Percentiles rank a stretch among this genome's conserved stretches.
phyloP scores from a whole-genome alignment of 202 grass and related monocot species.

The Eragrostis tef region DNA sequence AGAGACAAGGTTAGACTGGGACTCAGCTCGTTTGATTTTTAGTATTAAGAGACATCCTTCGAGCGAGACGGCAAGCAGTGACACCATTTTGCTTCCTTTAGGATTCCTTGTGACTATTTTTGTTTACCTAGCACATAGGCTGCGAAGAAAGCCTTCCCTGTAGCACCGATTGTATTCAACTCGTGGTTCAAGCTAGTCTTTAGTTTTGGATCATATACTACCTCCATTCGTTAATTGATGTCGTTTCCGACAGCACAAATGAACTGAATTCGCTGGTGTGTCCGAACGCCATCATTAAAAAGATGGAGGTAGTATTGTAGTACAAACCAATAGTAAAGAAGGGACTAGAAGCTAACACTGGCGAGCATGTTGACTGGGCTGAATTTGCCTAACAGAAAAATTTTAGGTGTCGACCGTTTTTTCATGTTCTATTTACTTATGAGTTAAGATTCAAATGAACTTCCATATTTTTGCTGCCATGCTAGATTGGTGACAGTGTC shows the following conservation, averaged over 20 bases:
- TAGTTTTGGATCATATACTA: not conserved
- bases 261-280: too few relatives aligned
- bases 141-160: not conserved
- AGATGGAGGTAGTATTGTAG: too few relatives aligned
- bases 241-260: too few relatives aligned
- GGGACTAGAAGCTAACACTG: not conserved
- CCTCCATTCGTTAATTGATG: too few relatives aligned
- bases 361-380: not conserved
- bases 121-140: not conserved
- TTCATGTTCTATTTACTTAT: not conserved
- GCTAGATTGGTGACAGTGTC: not conserved
- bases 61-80: not conserved
- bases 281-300: too few relatives aligned
- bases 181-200: not conserved
- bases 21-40: not conserved
- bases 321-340: not conserved
- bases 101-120: not conserved
- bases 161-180: not conserved
- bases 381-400: not conserved
- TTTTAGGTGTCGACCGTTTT: not conserved
- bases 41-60: not conserved
- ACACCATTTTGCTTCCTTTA: not conserved
- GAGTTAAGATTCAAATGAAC: not conserved
- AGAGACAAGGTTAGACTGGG: not conserved
- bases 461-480: not conserved